Percentiles rank a stretch among this genome's conserved stretches.
These are phyloP conservation scores for Fraxinus angustifolia DNA, from an alignment of 305 asterid species.

Conservation along the genomic window DNA sequence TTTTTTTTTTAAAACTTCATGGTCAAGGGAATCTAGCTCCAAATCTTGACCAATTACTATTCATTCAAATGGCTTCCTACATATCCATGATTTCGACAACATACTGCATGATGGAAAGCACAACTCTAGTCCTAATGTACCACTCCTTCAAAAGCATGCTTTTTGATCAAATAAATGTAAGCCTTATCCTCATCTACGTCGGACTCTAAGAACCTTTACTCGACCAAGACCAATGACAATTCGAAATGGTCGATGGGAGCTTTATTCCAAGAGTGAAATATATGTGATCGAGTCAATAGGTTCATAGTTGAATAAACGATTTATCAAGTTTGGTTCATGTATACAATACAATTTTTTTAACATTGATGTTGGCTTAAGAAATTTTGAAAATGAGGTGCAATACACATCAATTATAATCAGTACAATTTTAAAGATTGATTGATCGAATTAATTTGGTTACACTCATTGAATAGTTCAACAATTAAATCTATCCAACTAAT, in stretches of 20 bases:
- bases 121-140: background rate
- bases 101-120: background rate
- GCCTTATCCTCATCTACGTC: background rate
- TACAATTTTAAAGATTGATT: background rate
- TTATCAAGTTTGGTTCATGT: background rate
- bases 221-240: background rate
- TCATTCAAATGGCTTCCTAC: background rate
- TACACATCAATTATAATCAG: background rate
- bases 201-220: background rate
- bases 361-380: too few species aligned
- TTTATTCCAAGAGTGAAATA: background rate
- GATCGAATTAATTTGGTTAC: background rate
- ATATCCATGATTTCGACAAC: background rate
- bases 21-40: background rate
- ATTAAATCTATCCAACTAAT: background rate
- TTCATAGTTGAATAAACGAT: too few species aligned
- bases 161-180: background rate
- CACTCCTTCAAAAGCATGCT: background rate
- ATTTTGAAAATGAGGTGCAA: background rate
- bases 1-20: background rate
- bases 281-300: too few species aligned
- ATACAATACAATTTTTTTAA: too few species aligned
- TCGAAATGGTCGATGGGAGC: background rate
- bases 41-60: background rate
- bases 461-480: too few species aligned